Base-by-base conservation (phyloP, 2,329 filamentous ascomycete genomes). In the Penicillium sp. region DNA sequence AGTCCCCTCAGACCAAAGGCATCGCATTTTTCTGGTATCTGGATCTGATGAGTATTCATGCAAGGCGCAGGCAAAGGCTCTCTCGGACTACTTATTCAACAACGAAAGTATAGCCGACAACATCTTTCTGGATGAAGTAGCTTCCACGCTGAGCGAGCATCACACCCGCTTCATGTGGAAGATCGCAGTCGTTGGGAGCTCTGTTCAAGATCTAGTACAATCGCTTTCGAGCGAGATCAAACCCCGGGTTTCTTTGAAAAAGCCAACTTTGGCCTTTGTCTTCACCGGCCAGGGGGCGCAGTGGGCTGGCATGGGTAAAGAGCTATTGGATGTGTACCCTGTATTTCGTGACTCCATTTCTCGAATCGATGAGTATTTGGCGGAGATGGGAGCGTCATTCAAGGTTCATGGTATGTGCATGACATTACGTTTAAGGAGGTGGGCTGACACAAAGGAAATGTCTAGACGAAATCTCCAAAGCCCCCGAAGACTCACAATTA, bases 201-300 rank as follows among this genome's bases (percentile, higher is more conserved):
- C 54, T 1, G 14, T 34, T 18, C 2, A 23, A n/a, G 42, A 51
- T 8, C 13, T 56, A 0, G 28, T 23, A 11, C 6, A 11, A 8
- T 31, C 42, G 1, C 34, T 51, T 10, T 56, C 49, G 2, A 37
- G 40, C 28, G 37, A 44, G 3, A 54, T 26, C 11, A 49, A 40
- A 21, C 46, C 46, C 9, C 46, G 34, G 9, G 28, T 16, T 16
- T 42, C 47, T n/a, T 16, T 49, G 16, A 18, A 21, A 33, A 33
- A 26, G 18, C 47, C 47, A 10, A 33, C 3, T 6, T 31, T 60
- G 2, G 48, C 40, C 8, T 59, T 62, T 19, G 47, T 60, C 0
- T 65, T 65, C 16, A 66, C 62, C 1, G 63, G 63, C 2, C 63
- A 66, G 26, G 65, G 65, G 0, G 63, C 65, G 1, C 65, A 67